Base-by-base conservation (phyloP, 2,329 filamentous ascomycete genomes). In the Thermothelomyces thermophilus region DNA sequence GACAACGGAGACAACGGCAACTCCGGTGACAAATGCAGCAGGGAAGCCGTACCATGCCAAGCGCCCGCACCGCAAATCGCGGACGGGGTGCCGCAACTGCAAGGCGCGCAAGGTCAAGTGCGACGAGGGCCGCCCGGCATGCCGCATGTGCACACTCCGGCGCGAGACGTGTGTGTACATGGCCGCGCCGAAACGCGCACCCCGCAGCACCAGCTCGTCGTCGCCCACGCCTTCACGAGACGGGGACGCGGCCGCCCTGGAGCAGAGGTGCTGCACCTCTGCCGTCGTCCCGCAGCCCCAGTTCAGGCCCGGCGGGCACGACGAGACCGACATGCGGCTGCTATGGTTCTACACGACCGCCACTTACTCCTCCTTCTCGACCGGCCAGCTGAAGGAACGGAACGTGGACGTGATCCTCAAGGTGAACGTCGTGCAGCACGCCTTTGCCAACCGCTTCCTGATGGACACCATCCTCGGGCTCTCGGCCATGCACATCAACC, bases 381-480 rank as follows among this genome's bases (percentile, higher is more conserved):
- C 73, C 24, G 62, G 70, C 19, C 61, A 63, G 14, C 66, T 66
- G 31, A 59, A 58, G 6, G 63, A 66, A 3, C 56, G 62, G 9
- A 56, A 64, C 0, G 58, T 73, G 46, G 69, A 73, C 51, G 60
- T 70, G 8, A 66, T 74, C 19, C 67, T 80, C 51, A 70, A 69
- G 51, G 66, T 72, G 22, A 67, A 65, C 19, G 63, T 80, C 37
- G 70, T 77, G 6, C 68, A 73, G 33, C 68, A 73, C 34, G 77
- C 76, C 36, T 77, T 79, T 45, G 61, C 69, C 41, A 70, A 68
- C n/a, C 72, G 70, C 0, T 80, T 80, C 53, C 69, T 80, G 30
- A 75, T 80, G 73, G 67, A 79, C 56, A 72, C 70, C 7, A 54
- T 80, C n/a, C 70, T 80, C 52, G 76, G 69, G 10, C 65, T 79